Evolutionary conservation across 2,329 filamentous ascomycete species (phyloP).

Genomic region (Amphichorda felina): DNA sequence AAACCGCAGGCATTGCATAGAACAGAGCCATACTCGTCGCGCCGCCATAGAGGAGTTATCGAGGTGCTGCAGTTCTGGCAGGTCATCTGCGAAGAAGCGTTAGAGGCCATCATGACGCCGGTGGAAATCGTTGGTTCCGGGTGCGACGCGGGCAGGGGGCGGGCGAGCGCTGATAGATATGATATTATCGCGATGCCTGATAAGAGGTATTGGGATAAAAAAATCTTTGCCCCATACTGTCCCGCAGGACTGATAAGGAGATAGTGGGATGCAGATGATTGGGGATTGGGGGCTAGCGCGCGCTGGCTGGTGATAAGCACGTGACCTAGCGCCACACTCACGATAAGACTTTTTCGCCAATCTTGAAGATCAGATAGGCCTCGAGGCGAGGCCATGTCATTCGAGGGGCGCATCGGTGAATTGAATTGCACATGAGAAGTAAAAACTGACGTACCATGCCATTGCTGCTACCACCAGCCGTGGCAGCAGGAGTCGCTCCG

Average conservation of each 20-base stretch:
- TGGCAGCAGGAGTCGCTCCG: constrained; percentile 18
- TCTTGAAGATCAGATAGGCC: background rate
- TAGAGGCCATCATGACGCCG: constrained; percentile 37
- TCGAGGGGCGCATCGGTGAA: too few relatives aligned
- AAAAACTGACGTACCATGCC: constrained; percentile 6
- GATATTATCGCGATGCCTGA: constrained; percentile 20
- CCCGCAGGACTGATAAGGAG: constrained; percentile 23
- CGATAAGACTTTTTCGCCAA: constrained; percentile 2
- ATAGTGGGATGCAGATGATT: constrained; percentile 7
- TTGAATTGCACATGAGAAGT: background rate
- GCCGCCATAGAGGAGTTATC: constrained; percentile 91
- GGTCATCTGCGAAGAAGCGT: constrained; percentile 69
- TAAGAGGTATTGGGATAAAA: constrained; percentile 21
- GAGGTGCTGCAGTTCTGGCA: constrained; percentile 96
- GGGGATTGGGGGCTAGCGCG: constrained; percentile 9
- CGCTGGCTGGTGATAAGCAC: constrained; percentile 1
- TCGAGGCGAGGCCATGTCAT: background rate
- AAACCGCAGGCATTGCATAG: constrained; percentile 98
- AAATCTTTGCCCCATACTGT: constrained; percentile 17
- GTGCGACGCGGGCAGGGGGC: constrained; percentile 6
- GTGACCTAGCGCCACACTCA: background rate
- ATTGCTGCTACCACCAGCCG: constrained; percentile 12
- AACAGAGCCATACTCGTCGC: constrained; percentile 90
- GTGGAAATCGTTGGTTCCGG: constrained; percentile 7
- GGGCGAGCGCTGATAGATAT: constrained; percentile 5